Base-by-base conservation (phyloP, 1,284 basidiomycete species). In the Irpex sp. region DNA sequence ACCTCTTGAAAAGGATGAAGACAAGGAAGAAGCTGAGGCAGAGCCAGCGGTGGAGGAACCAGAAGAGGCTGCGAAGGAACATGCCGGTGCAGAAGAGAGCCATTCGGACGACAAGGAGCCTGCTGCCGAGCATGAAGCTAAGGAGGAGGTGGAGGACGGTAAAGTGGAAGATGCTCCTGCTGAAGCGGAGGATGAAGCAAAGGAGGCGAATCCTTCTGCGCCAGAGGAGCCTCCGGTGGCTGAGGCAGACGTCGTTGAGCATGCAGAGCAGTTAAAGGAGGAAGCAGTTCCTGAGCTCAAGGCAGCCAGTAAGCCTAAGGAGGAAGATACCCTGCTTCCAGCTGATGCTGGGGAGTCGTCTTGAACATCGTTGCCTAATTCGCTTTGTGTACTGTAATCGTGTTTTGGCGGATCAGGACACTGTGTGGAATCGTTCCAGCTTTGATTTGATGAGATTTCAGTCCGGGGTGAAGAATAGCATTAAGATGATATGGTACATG, bases 221-320 rank as follows among this genome's bases (percentile, higher is more conserved):
- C 6, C 54, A 31, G 19, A 58, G 58, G 59, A 63, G 9, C 53
- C 59, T 11, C 13, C 57, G 13, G 61, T 58, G 11, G 35, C 39
- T 17, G 61, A 57, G 54, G 36, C 46, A n/a, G 58, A 17, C 17
- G 36, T 21, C 7, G 62, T 54, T 50, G 13, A 54, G 9, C 31
- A 55, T 26, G 17, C 49, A 51, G 17, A 26, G 19, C 17, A 51
- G 13, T 21, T 8, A 21, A 17, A 51, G 49, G 17, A 51, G 19
- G 49, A 19, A 9, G 17, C 49, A 51, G 49, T 8, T 51, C 15
- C 19, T 19, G 17, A 15, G 49, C 49, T 26, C 8, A 4, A 15
- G 8, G 49, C 13, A 9, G 17, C 13, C 6, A 17, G 9, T 17
- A 17, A 17, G n/a, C 15, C 49, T 17, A 21, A 51, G 49, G 17